A percentile compares a stretch with the other conserved stretches of the same genome.
phyloP scores from a whole-genome alignment of 495 filamentous ascomycete species.

The Trypethelium eluteriae region DNA sequence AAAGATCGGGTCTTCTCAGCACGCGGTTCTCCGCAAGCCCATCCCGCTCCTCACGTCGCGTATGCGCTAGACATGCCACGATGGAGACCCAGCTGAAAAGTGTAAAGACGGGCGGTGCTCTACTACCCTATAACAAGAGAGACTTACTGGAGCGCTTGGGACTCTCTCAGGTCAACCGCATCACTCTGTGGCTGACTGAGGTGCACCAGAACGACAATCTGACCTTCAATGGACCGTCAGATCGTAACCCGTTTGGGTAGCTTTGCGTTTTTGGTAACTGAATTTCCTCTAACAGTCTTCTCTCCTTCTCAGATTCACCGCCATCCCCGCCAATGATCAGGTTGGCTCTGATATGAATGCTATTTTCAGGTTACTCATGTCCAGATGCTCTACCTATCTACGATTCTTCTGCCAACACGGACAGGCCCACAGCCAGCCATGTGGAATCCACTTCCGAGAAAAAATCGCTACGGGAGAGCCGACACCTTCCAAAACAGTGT shows the following conservation, averaged over 20 bases:
- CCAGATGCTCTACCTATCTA: not conserved
- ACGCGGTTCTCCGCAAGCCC: not conserved
- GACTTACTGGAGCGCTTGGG: not conserved
- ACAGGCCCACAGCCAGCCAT: not conserved
- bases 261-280: not conserved
- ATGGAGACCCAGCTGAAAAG: not conserved
- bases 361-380: not conserved
- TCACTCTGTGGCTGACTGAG: conserved; percentile 9
- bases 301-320: not conserved
- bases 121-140: not conserved
- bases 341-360: not conserved
- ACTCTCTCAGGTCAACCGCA: not conserved
- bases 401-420: not conserved
- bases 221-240: conserved; percentile 1
- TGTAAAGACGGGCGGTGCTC: not conserved
- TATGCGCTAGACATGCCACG: not conserved
- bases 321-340: not conserved
- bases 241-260: conserved; percentile 3
- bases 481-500: not conserved
- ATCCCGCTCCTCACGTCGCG: not conserved
- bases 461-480: not conserved
- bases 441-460: not conserved
- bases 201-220: not conserved
- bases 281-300: not conserved
- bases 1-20: not conserved